Base-by-base conservation (phyloP, 495 filamentous ascomycete species). In the Acidomyces sp. region DNA sequence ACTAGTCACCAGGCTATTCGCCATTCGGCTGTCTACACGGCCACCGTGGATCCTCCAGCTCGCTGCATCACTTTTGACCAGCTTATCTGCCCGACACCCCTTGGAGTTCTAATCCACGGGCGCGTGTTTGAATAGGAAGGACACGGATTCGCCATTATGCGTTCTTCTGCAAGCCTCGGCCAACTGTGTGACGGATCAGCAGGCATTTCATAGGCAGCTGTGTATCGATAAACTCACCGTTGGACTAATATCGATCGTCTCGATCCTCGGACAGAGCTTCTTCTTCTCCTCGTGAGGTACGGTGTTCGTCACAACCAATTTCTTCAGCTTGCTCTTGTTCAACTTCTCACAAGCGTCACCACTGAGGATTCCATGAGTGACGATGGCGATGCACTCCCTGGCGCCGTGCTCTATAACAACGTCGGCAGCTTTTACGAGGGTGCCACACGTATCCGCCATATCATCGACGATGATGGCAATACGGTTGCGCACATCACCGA, bases 381-480 rank as follows among this genome's bases (percentile, higher is more conserved):
- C 92, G 40, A 97, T 85, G 23, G 92, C 90, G 38, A 94, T 78
- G 37, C 88, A 85, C 52, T 88, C 76, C 46, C 72, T 73, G 0
- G 90, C 90, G 33, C 85, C 83, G 61, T 96, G 81, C 49, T 85
- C 72, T 64, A 87, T 86, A 32, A 94, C 78, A 0, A 85, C 88
- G 24, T 87, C 77, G 30, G 90, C 88, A 12, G 90, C 92, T 64
- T 94, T 96, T 52, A 74, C 82, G 12, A 94, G 77, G 6, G 86
- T 93, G 42, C 90, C 92, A 57, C 92, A 96, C 13, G 90, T 96
- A 55, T 97, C 90, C 6, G 85, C 90, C 81, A 85, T 87, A 49
- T 85, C 79, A 53, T 65, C 62, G 17, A 65, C 62, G 45, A 65
- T 78, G 51, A 88, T 85, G 59, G 74, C 65, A 40, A 77, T 63